These are phyloP conservation scores for Mucor circinelloides DNA, from an alignment of 371 early-diverging fungal species.

Conservation along the genomic window DNA sequence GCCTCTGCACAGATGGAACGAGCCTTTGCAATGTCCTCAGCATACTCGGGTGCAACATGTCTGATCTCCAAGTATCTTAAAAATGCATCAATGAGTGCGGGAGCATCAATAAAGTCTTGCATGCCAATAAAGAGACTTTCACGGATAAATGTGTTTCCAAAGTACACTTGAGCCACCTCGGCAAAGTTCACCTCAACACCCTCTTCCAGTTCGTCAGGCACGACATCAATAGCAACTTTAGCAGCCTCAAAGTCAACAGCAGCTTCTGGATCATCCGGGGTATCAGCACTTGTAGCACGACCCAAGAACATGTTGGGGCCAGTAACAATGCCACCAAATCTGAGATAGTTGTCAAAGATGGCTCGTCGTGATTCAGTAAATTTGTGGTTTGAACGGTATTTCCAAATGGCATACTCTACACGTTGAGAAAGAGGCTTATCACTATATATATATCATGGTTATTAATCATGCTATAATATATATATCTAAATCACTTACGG, in stretches of 20 bases:
- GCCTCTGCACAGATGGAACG: conserved; percentile 48
- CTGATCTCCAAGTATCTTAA: conserved; percentile 59
- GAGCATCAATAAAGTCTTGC: conserved; percentile 49
- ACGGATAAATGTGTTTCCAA: conserved; percentile 53
- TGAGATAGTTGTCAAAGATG: conserved; percentile 57
- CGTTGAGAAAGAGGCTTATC: conserved; percentile 48
- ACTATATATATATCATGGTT: conserved; percentile 25
- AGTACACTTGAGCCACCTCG: conserved; percentile 60
- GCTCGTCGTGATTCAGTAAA: conserved; percentile 39
- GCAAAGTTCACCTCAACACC: conserved; percentile 51
- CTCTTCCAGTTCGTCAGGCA: conserved; percentile 53
- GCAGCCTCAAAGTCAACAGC: conserved; percentile 54
- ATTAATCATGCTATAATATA: neutral
- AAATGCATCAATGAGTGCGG: conserved; percentile 51
- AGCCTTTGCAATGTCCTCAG: conserved; percentile 50
- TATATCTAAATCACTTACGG: conserved; percentile 28
- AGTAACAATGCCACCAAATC: conserved; percentile 57
- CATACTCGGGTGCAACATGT: conserved; percentile 59
- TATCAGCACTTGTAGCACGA: conserved; percentile 38
- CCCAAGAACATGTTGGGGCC: conserved; percentile 62
- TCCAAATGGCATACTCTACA: conserved; percentile 60
- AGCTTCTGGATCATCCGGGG: conserved; percentile 41
- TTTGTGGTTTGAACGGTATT: conserved; percentile 59
- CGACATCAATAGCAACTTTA: conserved; percentile 45
- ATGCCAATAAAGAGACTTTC: conserved; percentile 44